These are phyloP conservation scores for Themeda triandra DNA, from an alignment of 176 grass and related monocot genomes.

Conservation along the genomic window DNA sequence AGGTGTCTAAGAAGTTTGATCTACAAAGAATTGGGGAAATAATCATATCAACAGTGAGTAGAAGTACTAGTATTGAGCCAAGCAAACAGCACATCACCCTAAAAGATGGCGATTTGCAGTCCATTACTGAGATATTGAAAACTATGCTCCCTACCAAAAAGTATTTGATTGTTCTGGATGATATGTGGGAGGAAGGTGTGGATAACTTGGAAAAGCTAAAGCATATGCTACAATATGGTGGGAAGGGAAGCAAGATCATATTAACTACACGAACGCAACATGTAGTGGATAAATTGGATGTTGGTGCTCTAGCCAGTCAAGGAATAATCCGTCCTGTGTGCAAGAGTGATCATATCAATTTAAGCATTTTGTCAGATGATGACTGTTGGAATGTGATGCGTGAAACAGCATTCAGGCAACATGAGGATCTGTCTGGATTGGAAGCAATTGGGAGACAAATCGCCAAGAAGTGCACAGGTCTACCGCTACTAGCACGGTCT, in stretches of 20 bases:
- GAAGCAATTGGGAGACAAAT: constrained; percentile 32
- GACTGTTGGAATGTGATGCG: constrained; percentile 42
- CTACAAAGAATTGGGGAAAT: constrained; percentile 12
- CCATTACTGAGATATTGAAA: neutral
- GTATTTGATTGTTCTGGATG: constrained; percentile 48
- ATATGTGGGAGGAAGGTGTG: constrained; percentile 35
- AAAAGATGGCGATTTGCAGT: neutral
- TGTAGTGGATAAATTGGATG: constrained; percentile 26
- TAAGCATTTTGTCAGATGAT: constrained; percentile 27
- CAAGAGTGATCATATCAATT: neutral
- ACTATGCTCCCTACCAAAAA: neutral
- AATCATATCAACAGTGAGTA: neutral
- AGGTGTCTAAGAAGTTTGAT: constrained; percentile 31
- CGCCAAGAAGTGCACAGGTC: constrained; percentile 24
- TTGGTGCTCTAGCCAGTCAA: neutral
- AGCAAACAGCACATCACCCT: neutral
- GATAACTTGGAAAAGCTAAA: constrained; percentile 32
- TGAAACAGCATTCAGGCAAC: neutral
- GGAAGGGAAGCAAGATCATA: constrained; percentile 46
- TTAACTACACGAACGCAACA: constrained; percentile 35
- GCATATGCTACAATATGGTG: constrained; percentile 23
- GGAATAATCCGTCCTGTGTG: neutral
- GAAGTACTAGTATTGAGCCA: neutral
- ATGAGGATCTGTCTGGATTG: neutral
- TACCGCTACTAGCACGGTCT: constrained; percentile 37